Percentiles rank a stretch among this genome's conserved stretches.
phyloP scores from a whole-genome alignment of 2,329 filamentous ascomycete genomes.

The Fusarium sororula region DNA sequence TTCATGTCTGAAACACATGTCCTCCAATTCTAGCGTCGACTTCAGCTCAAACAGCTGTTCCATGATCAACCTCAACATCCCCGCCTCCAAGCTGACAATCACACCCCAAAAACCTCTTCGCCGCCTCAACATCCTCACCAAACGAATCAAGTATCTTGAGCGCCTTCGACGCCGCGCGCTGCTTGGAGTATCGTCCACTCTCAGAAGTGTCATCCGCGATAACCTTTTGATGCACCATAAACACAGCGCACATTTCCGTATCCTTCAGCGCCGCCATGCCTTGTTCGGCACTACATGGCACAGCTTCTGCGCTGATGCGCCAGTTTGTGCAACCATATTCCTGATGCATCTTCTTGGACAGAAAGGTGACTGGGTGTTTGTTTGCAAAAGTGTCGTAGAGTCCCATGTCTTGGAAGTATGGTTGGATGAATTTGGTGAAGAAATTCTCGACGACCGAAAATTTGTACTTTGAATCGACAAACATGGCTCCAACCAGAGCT shows the following conservation, averaged over 20 bases:
- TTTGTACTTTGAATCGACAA: conserved; percentile 87
- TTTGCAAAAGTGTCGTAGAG: conserved; percentile 89
- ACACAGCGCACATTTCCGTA: conserved; percentile 71
- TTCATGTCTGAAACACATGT: rapidly evolving
- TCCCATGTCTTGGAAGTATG: conserved; percentile 85
- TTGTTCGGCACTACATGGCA: conserved; percentile 52
- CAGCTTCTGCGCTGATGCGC: conserved; percentile 62
- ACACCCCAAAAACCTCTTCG: conserved; percentile 69
- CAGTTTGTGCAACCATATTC: conserved; percentile 71
- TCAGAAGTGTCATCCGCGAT: conserved; percentile 68
- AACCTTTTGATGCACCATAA: conserved; percentile 79
- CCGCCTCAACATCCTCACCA: conserved; percentile 58
- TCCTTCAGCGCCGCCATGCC: conserved; percentile 50
- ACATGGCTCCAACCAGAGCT: conserved; percentile 87
- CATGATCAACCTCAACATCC: conserved; percentile 9
- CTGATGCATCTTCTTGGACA: conserved; percentile 70
- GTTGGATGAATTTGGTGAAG: conserved; percentile 77
- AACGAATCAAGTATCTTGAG: conserved; percentile 58
- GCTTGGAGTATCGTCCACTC: conserved; percentile 78
- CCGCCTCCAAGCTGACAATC: conserved; percentile 57
- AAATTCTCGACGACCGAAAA: conserved; percentile 78
- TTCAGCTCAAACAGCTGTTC: conserved; percentile 17
- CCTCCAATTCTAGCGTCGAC: not conserved
- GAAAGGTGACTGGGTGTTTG: conserved; percentile 82
- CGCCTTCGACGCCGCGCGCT: conserved; percentile 69